Conservation (phyloP, 257 asterid genomes). For the Thymus mandschuricus region DNA sequence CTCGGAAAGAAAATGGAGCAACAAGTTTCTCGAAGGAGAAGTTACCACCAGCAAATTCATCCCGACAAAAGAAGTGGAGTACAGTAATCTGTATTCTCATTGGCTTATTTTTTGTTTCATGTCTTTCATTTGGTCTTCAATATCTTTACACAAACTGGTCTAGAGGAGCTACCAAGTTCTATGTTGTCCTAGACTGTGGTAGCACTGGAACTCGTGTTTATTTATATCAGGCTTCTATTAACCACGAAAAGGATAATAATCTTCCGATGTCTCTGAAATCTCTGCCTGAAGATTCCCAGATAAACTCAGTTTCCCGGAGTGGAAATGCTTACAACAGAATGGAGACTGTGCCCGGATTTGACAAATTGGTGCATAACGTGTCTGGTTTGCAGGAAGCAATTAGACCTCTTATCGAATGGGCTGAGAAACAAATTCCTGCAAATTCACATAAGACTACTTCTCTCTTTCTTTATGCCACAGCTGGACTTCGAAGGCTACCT, state of each 20-base stretch:
- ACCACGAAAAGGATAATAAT: slow-evolving; percentile 51
- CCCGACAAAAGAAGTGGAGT: slow-evolving; percentile 56
- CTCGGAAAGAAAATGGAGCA: slow-evolving; percentile 52
- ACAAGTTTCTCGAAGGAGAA: slow-evolving; percentile 87
- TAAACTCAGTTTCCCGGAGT: slow-evolving; percentile 50
- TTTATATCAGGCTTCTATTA: slow-evolving; percentile 73
- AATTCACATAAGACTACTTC: slow-evolving; percentile 71
- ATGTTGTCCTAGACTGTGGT: slow-evolving; percentile 91
- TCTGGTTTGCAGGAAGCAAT: slow-evolving; percentile 68
- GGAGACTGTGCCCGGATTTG: slow-evolving; percentile 99
- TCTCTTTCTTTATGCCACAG: slow-evolving; percentile 91
- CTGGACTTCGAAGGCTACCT: slow-evolving; percentile 92
- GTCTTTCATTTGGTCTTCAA: slow-evolving; percentile 52
- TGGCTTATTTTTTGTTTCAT: slow-evolving; percentile 58
- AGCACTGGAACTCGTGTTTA: slow-evolving; percentile 98
- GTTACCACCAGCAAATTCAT: slow-evolving; percentile 40
- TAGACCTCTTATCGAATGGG: slow-evolving; percentile 84
- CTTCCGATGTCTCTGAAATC: slow-evolving; percentile 77
- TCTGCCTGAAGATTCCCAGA: slow-evolving; percentile 75
- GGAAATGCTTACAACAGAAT: slow-evolving; percentile 95
- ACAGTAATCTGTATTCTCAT: slow-evolving; percentile 62
- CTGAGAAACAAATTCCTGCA: slow-evolving; percentile 81
- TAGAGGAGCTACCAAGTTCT: slow-evolving; percentile 61
- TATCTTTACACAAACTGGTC: slow-evolving; percentile 66
- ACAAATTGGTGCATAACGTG: slow-evolving; percentile 79